A percentile compares a stretch with the other conserved stretches of the same genome.
phyloP scores from a whole-genome alignment of 2,329 filamentous ascomycete genomes.

The Hypoxylon sp. region DNA sequence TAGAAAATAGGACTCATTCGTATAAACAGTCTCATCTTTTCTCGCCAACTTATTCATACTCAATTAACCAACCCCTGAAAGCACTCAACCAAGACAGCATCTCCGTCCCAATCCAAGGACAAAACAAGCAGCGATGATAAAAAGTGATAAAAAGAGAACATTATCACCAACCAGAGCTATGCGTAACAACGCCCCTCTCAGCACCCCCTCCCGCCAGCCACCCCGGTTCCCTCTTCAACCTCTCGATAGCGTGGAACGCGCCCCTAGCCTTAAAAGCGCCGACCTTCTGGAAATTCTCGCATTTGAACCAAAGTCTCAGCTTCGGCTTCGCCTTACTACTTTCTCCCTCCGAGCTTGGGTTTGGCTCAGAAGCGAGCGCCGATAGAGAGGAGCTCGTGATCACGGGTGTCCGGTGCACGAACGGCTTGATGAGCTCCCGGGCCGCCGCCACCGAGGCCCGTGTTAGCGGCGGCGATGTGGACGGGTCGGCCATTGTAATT shows the following conservation, averaged over 20 bases:
- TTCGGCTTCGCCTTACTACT: constrained; percentile 69
- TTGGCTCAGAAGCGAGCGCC: constrained; percentile 73
- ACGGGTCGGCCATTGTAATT: constrained; percentile 66
- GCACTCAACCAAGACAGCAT: background rate
- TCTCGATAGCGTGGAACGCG: constrained; percentile 86
- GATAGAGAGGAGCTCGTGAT: constrained; percentile 84
- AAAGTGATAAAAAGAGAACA: constrained; percentile 37
- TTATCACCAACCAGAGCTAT: constrained; percentile 86
- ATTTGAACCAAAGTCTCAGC: constrained; percentile 91
- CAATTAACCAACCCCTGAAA: background rate
- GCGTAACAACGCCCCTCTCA: constrained; percentile 84
- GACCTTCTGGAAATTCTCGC: constrained; percentile 91
- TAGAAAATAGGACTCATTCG: background rate
- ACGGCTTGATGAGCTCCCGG: constrained; percentile 77
- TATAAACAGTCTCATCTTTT: background rate
- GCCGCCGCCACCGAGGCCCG: constrained; percentile 80
- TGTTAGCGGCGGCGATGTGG: constrained; percentile 75
- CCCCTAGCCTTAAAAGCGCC: constrained; percentile 95
- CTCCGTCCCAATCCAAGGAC: background rate
- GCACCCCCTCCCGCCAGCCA: constrained; percentile 72
- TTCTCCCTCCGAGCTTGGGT: background rate
- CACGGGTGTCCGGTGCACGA: constrained; percentile 88
- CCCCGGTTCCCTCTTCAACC: constrained; percentile 74
- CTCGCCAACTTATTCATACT: background rate
- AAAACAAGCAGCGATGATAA: constrained; percentile 11